Evolutionary conservation across 805 yeast species (phyloP).

Genomic region (Candida fluviatilis): DNA sequence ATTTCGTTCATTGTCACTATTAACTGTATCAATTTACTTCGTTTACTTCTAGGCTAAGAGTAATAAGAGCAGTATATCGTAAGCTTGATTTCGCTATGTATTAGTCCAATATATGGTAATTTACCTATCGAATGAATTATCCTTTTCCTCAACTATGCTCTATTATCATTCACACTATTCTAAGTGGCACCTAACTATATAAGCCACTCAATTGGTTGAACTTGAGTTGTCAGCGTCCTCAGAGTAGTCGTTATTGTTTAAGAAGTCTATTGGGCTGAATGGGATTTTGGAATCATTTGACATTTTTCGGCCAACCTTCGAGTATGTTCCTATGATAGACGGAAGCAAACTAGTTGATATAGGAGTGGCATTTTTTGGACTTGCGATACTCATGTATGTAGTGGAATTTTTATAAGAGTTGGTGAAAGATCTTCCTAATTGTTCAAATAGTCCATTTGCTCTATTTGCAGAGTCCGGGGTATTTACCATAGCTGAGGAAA

Average conservation of each 20-base stretch:
- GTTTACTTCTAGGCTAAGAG: too few species aligned
- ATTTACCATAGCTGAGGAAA: slow-evolving; percentile 7
- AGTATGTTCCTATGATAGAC: slow-evolving; percentile 35
- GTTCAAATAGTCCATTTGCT: neutral
- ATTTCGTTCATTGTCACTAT: too few species aligned
- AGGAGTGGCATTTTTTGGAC: slow-evolving; percentile 1
- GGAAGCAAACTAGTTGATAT: slow-evolving; percentile 35
- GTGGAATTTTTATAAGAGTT: slow-evolving; percentile 1
- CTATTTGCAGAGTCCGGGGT: neutral
- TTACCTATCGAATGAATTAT: too few species aligned
- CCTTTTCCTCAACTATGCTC: too few species aligned
- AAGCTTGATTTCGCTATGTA: too few species aligned
- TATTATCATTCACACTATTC: too few species aligned
- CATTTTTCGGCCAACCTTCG: slow-evolving; percentile 34
- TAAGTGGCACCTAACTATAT: too few species aligned
- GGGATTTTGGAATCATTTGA: slow-evolving; percentile 32
- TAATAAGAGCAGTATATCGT: too few species aligned
- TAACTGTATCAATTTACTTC: too few species aligned
- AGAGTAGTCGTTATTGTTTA: slow-evolving; percentile 26
- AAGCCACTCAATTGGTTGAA: neutral
- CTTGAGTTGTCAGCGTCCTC: slow-evolving; percentile 9
- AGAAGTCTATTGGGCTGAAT: slow-evolving; percentile 39
- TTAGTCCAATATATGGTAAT: too few species aligned
- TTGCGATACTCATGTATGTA: neutral
- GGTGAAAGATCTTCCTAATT: slow-evolving; percentile 4